phyloP scores from a whole-genome alignment of 345 rosid species.

The Noccaea caerulescens region DNA sequence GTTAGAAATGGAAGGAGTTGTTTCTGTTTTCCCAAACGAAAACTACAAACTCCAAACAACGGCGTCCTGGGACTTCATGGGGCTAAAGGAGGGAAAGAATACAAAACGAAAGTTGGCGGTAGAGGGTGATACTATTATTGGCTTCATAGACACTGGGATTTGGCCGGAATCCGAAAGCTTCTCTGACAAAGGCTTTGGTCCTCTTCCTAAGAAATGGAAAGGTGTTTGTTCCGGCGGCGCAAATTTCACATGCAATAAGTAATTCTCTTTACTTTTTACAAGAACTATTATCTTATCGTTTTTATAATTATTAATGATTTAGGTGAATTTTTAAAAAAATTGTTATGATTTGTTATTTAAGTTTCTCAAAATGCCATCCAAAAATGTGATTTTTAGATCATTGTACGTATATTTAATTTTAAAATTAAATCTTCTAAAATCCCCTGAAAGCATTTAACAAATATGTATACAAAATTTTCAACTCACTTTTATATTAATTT shows the following conservation, averaged over 20 bases:
- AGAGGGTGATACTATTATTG: slow-evolving; percentile 49
- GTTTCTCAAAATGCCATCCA: too few species aligned
- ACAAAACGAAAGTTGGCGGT: not conserved
- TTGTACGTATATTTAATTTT: too few species aligned
- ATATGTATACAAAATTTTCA: too few species aligned
- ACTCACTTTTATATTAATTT: too few species aligned
- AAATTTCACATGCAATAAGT: slow-evolving; percentile 65
- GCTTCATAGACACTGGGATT: slow-evolving; percentile 49
- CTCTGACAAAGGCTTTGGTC: slow-evolving; percentile 50
- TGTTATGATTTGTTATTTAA: too few species aligned
- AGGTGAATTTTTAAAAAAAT: too few species aligned
- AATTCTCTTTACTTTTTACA: too few species aligned
- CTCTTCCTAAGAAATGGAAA: slow-evolving; percentile 56
- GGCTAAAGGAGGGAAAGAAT: slow-evolving; percentile 37
- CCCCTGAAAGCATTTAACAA: too few species aligned
- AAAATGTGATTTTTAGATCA: too few species aligned
- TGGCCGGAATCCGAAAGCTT: slow-evolving; percentile 62
- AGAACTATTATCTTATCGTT: too few species aligned
- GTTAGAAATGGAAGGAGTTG: slow-evolving; percentile 47
- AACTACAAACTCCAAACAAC: slow-evolving; percentile 48
- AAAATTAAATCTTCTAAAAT: too few species aligned
- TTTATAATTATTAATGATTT: too few species aligned
- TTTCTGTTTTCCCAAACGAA: slow-evolving; percentile 53
- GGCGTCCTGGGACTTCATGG: slow-evolving; percentile 60
- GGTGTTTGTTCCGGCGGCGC: slow-evolving; percentile 47